Evolutionary conservation across 2,329 filamentous ascomycete species (phyloP), one percentile per base, ranked within the genome.

Genomic region (Stagonosporopsis rhizophila): DNA sequence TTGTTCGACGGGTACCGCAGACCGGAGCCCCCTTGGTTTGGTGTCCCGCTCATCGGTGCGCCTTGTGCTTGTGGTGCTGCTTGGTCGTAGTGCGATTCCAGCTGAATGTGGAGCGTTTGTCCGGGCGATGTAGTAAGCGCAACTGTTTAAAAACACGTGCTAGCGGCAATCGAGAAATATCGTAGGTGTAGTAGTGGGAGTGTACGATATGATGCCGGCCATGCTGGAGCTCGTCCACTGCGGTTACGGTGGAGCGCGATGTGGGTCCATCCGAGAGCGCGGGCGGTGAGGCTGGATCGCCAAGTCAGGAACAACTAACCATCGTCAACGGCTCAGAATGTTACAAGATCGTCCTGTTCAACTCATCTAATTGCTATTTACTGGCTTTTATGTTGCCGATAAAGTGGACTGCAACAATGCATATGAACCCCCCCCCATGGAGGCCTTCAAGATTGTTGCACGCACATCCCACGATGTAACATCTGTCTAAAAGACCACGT

Each of bases 1-100:
- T 92, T 92, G 77, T 88, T 96, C 53, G 91, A 91, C 44, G 95
- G 94, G 71, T 96, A 91, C 66, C 92, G 90, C 60, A 99, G 87
- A 23, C 90, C 88, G 12, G 67, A 42, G 47, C 61, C 68, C 61
- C 61, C 68, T 60, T 64, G 66, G 42, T 54, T 61, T 39, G 58
- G 51, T 50, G 60, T 68, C 39, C 64, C 64, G 56, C 65, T 70
- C 68, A 72, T 72, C 7, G 64, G 52, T 54, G 50, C 52, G 55
- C 52, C 59, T 47, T 52, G 64, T 25, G 52, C 59, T 44, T 57
- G 52, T 47, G 59, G 19, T 37, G 30, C 51, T 27, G 44, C 17
- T 23, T 23, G 22, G 20, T 44, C 25, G 53, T 46, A 37, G 17
- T 59, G 54, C n/a, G 52, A 23, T 48, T 41, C 49, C 35, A 39